Base-by-base conservation (phyloP, 2,329 filamentous ascomycete genomes). In the Alternaria sp. region DNA sequence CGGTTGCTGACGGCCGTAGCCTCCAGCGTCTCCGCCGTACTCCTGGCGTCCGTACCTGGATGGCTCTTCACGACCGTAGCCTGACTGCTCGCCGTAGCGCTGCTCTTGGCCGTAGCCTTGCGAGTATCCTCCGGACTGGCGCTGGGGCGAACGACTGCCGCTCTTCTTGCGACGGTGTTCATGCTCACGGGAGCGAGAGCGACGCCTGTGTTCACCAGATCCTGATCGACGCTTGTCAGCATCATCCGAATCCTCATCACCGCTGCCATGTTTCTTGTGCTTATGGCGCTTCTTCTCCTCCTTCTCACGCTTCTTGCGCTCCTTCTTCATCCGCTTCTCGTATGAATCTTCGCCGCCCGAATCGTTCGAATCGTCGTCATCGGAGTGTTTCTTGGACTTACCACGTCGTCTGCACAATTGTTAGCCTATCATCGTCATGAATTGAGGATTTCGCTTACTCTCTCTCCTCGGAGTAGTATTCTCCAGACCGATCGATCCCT, bases 381-480 rank as follows among this genome's bases (percentile, higher is more conserved):
- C 78, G 72, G 81, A 80, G 41, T 75, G 74, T 73, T 82, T 81
- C 80, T 81, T 66, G 77, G 77, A 63, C 61, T 77, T 78, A 66
- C 76, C 76, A 28, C 75, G 72, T 60, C 77, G 76, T 68, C 78
- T 79, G 23, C 11, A 12, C 9, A 6, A 2, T 5, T 21, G 51
- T 78, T 61, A 76, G 68, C 12, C 43, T n/a, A 20, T 26, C 26
- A 12, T 26, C 14, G 3, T 7, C 2, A 25, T 9, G 49, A 44
- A 9, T 6, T 23, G 30, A 55, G 26, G 60, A 60, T 15, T 59
- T 54, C 10, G 55, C 76, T 66, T 71, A 80, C 75, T 81, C 80
- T 41, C 79, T 79, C 57, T 84, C 78, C 41, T 78, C 74, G 10
- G 80, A 73, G 71, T 82, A 84, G 50, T 80, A 77, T 33, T 82